Base-by-base conservation (phyloP, 148 eudicot genomes). In the Diospyros kaki region DNA sequence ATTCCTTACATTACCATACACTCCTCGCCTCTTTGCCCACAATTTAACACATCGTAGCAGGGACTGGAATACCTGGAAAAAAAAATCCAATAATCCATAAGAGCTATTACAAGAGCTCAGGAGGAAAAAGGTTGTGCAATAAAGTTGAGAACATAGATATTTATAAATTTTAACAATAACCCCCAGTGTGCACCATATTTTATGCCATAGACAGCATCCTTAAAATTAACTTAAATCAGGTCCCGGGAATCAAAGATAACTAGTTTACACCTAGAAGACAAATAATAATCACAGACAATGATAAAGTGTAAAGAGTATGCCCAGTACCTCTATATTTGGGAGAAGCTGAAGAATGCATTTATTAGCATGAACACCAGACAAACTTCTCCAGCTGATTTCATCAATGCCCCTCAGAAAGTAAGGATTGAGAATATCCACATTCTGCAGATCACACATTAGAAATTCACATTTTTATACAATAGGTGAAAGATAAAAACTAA, bases 11-110 rank as follows among this genome's bases (percentile, higher is more conserved):
- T 89, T 76, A 56, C 93, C 89, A 76, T 89, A 87, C 63, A 87
- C 80, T 48, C 90, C 91, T 67, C 93, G 87, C 56, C 81, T 83
- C 73, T 81, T 89, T n/a, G 93, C 89, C 93, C 93, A 89, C 11
- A 83, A 79, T 72, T 84, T 89, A 51, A 87, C 79, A 76, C 90
- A 87, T 3, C 86, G 84, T 72, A 89, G 83, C 66, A 87, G 28
- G 74, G 89, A 76, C 67, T 81, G 87, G 66, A 79, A 89, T 70
- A 75, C 69, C 93, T 89, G 86, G n/a, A 78, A 45, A 14, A 59
- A 73, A 73, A 51, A 78, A 68, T 50, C 45, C 53, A 53, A 59
- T 42, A 4, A 77, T 43, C 64, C 43, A 58, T 8, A 3, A 70
- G 58, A 66, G 45, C 71, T 48, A 48, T 28, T 44, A 43, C 50